These are phyloP conservation scores for Mayamaea pseudoterrestris DNA, from an alignment of 108 stramenopile genomes.

Conservation along the genomic window DNA sequence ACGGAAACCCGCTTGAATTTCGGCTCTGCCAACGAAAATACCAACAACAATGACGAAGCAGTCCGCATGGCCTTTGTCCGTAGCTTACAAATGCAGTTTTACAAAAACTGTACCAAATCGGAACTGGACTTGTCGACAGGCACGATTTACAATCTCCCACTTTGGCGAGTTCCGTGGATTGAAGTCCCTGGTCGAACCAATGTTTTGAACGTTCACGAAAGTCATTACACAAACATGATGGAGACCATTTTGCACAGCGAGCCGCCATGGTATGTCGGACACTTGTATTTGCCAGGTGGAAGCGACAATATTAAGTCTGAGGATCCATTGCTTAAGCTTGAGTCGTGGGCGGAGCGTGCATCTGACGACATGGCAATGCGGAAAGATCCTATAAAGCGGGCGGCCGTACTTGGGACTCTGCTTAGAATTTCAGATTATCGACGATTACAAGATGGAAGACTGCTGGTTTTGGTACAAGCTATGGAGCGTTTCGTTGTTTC, in stretches of 20 bases:
- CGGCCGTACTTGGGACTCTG: conserved; percentile 43
- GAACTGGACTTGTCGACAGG: conserved; percentile 15
- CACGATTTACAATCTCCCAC: conserved; percentile 28
- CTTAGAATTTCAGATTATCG: conserved; percentile 58
- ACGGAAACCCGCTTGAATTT: too few relatives aligned
- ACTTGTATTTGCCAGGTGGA: conserved; percentile 37
- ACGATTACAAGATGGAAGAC: conserved; percentile 49
- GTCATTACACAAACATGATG: conserved; percentile 62
- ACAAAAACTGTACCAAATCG: background rate
- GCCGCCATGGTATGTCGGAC: conserved; percentile 49
- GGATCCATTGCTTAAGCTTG: background rate
- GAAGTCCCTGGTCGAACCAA: conserved; percentile 71
- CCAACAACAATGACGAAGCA: too few relatives aligned
- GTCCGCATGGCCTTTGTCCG: background rate
- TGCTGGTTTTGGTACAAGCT: conserved; percentile 55
- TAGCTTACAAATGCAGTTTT: background rate
- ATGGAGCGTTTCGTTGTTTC: conserved; percentile 62
- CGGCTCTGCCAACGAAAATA: too few relatives aligned
- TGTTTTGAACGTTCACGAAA: conserved; percentile 60
- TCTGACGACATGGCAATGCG: background rate
- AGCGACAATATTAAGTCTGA: background rate
- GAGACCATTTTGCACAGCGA: conserved; percentile 34
- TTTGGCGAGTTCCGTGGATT: conserved; percentile 61
- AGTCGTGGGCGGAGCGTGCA: background rate
- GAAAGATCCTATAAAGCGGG: conserved; percentile 1